Conservation (phyloP, 345 rosid genomes). For the Jatropha curcas region DNA sequence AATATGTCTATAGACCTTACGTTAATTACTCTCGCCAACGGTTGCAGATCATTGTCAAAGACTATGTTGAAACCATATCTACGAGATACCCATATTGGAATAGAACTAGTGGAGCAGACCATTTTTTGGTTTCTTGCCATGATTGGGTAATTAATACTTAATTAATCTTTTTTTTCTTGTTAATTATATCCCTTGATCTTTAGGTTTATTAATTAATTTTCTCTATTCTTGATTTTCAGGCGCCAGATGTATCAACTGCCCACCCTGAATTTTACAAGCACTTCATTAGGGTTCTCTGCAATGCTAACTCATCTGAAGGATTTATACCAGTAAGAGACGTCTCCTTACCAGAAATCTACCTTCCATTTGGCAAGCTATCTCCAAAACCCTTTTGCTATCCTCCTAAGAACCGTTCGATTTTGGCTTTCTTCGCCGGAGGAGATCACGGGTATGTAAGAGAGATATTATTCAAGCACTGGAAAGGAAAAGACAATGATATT, state of each 20-base stretch:
- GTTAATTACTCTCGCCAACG: slow-evolving; percentile 32
- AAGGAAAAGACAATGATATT: slow-evolving; percentile 53
- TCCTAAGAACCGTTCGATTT: slow-evolving; percentile 41
- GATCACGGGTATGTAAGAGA: slow-evolving; percentile 55
- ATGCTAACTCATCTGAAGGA: slow-evolving; percentile 75
- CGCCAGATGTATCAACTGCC: slow-evolving; percentile 52
- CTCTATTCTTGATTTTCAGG: slow-evolving; percentile 32
- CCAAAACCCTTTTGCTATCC: slow-evolving; percentile 16
- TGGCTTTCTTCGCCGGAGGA: slow-evolving; percentile 74
- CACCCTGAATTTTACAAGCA: slow-evolving; percentile 51
- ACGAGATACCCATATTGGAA: slow-evolving; percentile 58
- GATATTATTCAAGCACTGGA: slow-evolving; percentile 57
- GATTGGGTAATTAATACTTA: slow-evolving; percentile 45
- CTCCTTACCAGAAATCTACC: slow-evolving; percentile 53
- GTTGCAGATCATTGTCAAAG: slow-evolving; percentile 37
- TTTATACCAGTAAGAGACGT: slow-evolving; percentile 61
- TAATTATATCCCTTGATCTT: no score
- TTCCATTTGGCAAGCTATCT: slow-evolving; percentile 27
- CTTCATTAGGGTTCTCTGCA: slow-evolving; percentile 69
- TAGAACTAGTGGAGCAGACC: slow-evolving; percentile 59
- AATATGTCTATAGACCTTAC: slow-evolving; percentile 45
- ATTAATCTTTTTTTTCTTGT: background rate
- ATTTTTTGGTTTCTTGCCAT: slow-evolving; percentile 66
- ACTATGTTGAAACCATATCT: slow-evolving; percentile 42
- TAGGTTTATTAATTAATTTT: no score